phyloP scores from a whole-genome alignment of 2,329 filamentous ascomycete genomes.

The Camptophora hylomeconis region DNA sequence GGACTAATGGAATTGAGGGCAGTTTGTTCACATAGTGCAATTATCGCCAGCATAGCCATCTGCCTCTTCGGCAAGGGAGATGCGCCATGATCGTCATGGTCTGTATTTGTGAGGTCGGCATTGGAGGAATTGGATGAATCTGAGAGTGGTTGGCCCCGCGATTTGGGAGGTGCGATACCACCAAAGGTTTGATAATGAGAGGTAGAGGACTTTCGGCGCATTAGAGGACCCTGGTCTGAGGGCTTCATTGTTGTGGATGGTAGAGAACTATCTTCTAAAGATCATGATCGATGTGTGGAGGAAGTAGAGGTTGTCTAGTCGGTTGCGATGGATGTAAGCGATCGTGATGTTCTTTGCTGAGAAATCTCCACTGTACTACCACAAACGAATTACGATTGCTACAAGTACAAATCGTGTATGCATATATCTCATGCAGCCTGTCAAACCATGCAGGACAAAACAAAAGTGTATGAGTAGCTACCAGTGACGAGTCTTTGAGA shows the following conservation, averaged over 20 bases:
- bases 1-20: slow-evolving; percentile 93
- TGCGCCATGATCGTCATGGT: slow-evolving; percentile 17
- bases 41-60: slow-evolving; percentile 70
- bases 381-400: too few species aligned
- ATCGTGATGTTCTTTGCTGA: too few species aligned
- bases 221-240: slow-evolving; percentile 19
- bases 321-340: too few species aligned
- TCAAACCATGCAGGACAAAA: too few species aligned
- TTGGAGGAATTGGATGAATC: slow-evolving; percentile 27
- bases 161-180: slow-evolving; percentile 31
- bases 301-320: too few species aligned
- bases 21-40: slow-evolving; percentile 88
- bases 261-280: slow-evolving; percentile 1
- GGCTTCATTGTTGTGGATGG: slow-evolving; percentile 13
- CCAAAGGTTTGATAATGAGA: slow-evolving; percentile 37
- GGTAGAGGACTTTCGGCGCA: slow-evolving; percentile 29
- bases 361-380: too few species aligned
- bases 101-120: slow-evolving; percentile 19
- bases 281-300: slow-evolving; percentile 3
- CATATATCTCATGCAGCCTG: too few species aligned
- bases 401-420: too few species aligned
- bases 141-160: slow-evolving; percentile 31
- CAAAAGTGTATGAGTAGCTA: too few species aligned
- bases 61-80: slow-evolving; percentile 74
- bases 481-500: too few species aligned